These are phyloP conservation scores for Leishmania arabica DNA, from an alignment of 208 protist genomes.

Conservation along the genomic window DNA sequence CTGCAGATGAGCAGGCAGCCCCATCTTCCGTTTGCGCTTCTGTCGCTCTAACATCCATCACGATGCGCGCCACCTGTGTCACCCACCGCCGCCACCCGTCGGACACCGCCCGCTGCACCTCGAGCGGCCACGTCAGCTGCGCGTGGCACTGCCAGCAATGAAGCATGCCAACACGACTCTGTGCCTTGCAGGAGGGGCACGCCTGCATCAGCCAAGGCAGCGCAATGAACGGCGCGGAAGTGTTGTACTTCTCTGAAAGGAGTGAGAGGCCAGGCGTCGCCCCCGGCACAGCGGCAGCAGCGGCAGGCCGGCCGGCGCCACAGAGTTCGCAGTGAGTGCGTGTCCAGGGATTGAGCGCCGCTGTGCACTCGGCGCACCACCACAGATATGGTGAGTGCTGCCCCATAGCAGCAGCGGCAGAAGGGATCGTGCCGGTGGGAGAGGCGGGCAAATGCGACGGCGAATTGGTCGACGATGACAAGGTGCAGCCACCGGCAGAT, in stretches of 20 bases:
- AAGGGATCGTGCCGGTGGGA: no score
- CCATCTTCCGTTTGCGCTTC: neutral
- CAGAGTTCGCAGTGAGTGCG: slow-evolving; percentile 31
- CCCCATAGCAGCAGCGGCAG: neutral
- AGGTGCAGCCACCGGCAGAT: neutral
- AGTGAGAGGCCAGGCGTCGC: neutral
- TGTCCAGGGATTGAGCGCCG: slow-evolving; percentile 34
- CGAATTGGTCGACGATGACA: neutral
- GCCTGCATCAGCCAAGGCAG: slow-evolving; percentile 46
- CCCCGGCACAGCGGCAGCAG: neutral
- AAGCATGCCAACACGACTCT: slow-evolving; percentile 18
- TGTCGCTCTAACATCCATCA: neutral
- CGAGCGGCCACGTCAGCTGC: slow-evolving; percentile 16
- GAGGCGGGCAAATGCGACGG: neutral
- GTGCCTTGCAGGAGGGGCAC: slow-evolving; percentile 34
- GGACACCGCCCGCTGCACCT: slow-evolving; percentile 9
- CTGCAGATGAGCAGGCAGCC: neutral
- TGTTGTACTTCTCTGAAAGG: slow-evolving; percentile 7
- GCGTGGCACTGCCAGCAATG: slow-evolving; percentile 26
- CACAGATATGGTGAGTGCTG: slow-evolving; percentile 19
- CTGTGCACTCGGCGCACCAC: slow-evolving; percentile 28
- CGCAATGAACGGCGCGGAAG: slow-evolving; percentile 23
- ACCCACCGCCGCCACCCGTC: slow-evolving; percentile 21
- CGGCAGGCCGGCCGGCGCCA: slow-evolving; percentile 21
- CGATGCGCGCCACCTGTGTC: slow-evolving; percentile 22